These are phyloP conservation scores for Antrodiella citrinella DNA, from an alignment of 768 basidiomycete genomes.

Conservation along the genomic window DNA sequence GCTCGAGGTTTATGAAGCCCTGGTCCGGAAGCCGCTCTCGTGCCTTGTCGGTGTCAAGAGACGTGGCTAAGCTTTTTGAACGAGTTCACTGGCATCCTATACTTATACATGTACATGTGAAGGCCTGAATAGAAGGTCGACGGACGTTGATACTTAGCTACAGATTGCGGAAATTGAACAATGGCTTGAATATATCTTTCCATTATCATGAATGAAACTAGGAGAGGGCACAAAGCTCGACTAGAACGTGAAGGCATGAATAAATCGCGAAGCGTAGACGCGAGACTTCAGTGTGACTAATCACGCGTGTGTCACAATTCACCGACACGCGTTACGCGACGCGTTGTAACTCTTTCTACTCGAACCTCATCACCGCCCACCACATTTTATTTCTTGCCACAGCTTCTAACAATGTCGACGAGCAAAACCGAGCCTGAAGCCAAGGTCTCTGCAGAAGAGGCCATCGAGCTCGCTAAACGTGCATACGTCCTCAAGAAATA, in stretches of 20 bases:
- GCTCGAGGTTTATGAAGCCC: conserved; percentile 1
- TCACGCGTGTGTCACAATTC: neutral
- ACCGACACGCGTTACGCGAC: neutral
- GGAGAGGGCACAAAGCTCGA: no score
- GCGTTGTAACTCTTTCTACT: neutral
- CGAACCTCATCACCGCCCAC: neutral
- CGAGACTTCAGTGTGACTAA: no score
- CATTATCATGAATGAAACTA: no score
- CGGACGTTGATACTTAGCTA: no score
- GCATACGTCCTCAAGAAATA: conserved; percentile 83
- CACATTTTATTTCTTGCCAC: neutral
- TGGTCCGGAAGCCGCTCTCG: conserved; percentile 2
- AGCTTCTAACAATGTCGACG: neutral
- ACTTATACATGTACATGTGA: no score
- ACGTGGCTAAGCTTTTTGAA: no score
- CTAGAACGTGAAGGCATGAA: no score
- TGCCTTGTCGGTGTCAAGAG: conserved; percentile 2
- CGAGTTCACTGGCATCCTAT: no score
- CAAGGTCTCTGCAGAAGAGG: conserved; percentile 35
- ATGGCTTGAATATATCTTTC: no score
- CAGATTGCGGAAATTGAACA: no score
- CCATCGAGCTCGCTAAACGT: conserved; percentile 76
- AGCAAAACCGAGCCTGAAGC: conserved; percentile 3
- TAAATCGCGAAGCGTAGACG: no score
- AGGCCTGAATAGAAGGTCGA: no score